Base-by-base conservation (phyloP, 352 stramenopile genomes). In the Globisporangium irregulare region DNA sequence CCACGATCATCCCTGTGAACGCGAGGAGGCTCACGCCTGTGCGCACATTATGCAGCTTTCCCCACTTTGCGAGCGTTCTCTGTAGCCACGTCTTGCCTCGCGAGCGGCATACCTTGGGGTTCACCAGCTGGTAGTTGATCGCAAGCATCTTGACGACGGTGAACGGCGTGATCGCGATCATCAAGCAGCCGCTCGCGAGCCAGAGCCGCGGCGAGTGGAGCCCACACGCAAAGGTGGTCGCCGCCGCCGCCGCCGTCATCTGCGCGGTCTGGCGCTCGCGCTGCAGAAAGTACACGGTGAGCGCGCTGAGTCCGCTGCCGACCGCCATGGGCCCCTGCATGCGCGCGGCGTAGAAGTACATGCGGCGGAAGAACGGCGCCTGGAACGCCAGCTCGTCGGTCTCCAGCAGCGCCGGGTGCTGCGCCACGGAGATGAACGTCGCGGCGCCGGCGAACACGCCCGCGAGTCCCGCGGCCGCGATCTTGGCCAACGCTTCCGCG, bases 291-390 rank as follows among this genome's bases (percentile, higher is more conserved):
- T 77, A 79, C 36, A 89, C 84, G 0, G 75, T 66, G 32, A 90
- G 34, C 1, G 86, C 76, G 59, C 79, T 81, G 50, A 86, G 20
- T 0, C 84, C 81, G 50, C 82, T 91, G 29, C 80, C 73, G 27
- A 90, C 29, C 14, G 80, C 79, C 67, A 91, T 61, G 9, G 86
- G 82, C 0, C 74, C 86, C 50, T 92, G 81, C 70, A 92, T 79
- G 2, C 82, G 80, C 22, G 83, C 78, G 0, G 86, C 86, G 68
- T 89, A 83, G 61, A 86, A 90, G 74, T 93, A 91, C 82, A 93
- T 91, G 58, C 81, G 79, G 7, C 82, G 76, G 72, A 93, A 93
- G 73, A 90, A 93, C 1, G 84, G 78, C 7, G 81, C 84, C 54
- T 92, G 86, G 68, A 92, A 89, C 4, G 68, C 69, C 27, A 87